Base-by-base conservation (phyloP, 139 green algal species). In the Closterium sp. region DNA sequence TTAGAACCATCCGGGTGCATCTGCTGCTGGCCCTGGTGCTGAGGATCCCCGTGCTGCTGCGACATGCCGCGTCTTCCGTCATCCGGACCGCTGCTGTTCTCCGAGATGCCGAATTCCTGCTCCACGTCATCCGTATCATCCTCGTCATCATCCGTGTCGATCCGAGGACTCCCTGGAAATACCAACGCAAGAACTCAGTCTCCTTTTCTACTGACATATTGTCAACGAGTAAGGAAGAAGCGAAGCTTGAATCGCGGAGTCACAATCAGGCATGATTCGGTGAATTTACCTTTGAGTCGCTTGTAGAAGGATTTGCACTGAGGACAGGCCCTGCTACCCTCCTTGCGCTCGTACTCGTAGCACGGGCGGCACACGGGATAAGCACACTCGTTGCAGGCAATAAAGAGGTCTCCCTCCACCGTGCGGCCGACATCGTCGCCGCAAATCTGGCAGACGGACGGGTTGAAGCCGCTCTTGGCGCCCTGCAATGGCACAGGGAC, bases 261-360 rank as follows among this genome's bases (percentile, higher is more conserved):
- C 38, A 50, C 38, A 50, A 9, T 17, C 38, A 9, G 38, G 7
- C 38, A 50, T 50, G 38, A 50, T 17, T 50, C 5, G 7, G 38
- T 87, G 9, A 10, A 87, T 1, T 70, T 1, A 86, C 88, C 88
- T 24, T 91, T 91, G 88, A 70, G 32, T 22, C 88, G 32, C 30
- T 34, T 91, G 90, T 93, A 93, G 34, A 38, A 31, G 5, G 22
- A 21, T n/a, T 93, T 90, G 85, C 90, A 93, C 45, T 93, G 45
- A 21, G 85, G 85, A 31, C 90, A 93, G 0, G n/a, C 31, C 9
- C 32, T 24, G n/a, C 21, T 21, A 10, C 50, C 90, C 29, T 91
- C 27, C 85, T 93, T 42, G 21, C 90, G 34, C 42, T 88, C 50
- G 29, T 93, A 93, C 85, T 93, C 90, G 31, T 93, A 93, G 86